Evolutionary conservation across 2,329 filamentous ascomycete species (phyloP), one percentile per base, ranked within the genome.

Genomic region (Fusarium decemcellulare): DNA sequence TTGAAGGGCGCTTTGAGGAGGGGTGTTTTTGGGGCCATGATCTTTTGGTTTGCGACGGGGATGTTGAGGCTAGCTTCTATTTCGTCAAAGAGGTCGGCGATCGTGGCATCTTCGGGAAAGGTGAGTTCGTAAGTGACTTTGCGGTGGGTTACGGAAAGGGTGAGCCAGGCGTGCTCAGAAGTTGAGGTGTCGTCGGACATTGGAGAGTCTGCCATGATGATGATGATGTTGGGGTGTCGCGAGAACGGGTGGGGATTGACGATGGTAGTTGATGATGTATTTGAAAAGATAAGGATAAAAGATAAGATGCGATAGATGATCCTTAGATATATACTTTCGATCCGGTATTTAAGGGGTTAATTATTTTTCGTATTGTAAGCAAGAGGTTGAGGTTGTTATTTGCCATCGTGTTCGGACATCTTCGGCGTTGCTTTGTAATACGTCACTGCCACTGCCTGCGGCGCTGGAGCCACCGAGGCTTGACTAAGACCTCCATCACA

Each of bases 1-100:
- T 88, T 88, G 81, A 91, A 90, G 1, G 91, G 90, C 0, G 85
- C 82, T 69, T 90, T 91, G 29, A 92, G 84, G 2, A 93, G 81
- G 30, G 90, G 90, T 8, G 87, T 81, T 75, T 91, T 92, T 43
- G 90, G 85, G 14, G 89, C 85, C 69, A 93, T 84, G 76, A 92
- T 85, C 76, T 93, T 93, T 75, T 93, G 91, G 78, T 93, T 90
- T 10, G 83, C 77, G 37, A 81, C 64, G 0, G 91, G 90, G 57
- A 93, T 88, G 52, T 84, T 85, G 56, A 93, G 84, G 4, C 80
- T 77, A 44, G 81, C 76, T 60, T 87, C 82, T 70, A 93, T 88
- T 65, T 85, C 82, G 52, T 84, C 77, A 46, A 90, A 90, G 39
- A 93, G 86, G 72, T 92, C 90, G 59, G 80, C 72, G 46, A 89